Base-by-base conservation (phyloP, 148 eudicot species). In the Agrostemma githago region DNA sequence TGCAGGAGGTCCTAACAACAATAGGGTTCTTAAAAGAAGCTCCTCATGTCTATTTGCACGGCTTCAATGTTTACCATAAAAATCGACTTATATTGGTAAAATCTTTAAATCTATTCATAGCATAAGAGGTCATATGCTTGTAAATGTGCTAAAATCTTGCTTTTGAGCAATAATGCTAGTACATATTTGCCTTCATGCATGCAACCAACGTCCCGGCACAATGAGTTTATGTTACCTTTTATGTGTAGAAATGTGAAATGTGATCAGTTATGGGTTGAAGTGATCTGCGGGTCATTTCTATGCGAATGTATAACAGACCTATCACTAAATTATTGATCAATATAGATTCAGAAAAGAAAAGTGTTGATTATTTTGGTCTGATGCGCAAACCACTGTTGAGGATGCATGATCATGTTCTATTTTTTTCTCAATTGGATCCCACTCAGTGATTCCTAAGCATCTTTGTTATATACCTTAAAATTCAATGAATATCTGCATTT, bases 1-100 rank as follows among this genome's bases (percentile, higher is more conserved):
- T 84, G 82, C 86, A 92, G 97, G 97, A 77, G 57, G 87, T 89
- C 15, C 10, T 86, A 73, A 88, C 95, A 34, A 85, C 95, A 53
- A 87, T 92, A 70, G 97, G 97, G 70, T 92, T 92, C 75, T 65
- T 88, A 66, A 92, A 92, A 84, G 97, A 92, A 76, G 92, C 97
- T 73, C 97, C 95, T 70, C 80, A 78, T 51, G 90, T 89, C 43
- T 83, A 83, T 75, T 70, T 92, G 48, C 95, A 89, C 80, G 97
- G 97, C 60, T 92, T 92, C 82, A 88, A 88, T 85, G 87, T 92
- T 74, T 92, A 92, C 80, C 89, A 92, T 80, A 88, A 88, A 84
- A 92, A 92, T 63, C 90, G 95, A 72, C 83, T 92, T 58, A 88
- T 92, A 76, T 81, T 92, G 90, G 97, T 88, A 73, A 7, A 21